These are phyloP conservation scores for Gigaspora rosea DNA, from an alignment of 192 early-diverging fungal species.

Conservation along the genomic window DNA sequence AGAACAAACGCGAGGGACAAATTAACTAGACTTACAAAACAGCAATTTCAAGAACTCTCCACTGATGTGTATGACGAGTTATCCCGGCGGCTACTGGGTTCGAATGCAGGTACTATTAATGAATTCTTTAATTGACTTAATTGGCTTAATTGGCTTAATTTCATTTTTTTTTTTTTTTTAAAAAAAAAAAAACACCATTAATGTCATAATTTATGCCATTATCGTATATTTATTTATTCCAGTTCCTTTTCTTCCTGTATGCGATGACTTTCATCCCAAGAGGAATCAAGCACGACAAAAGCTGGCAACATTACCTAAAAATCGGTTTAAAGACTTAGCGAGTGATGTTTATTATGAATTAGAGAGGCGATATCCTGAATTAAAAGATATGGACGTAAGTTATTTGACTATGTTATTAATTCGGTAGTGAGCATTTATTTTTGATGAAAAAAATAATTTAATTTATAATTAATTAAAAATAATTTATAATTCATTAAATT, in stretches of 20 bases:
- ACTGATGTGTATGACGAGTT: slow-evolving; percentile 97
- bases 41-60: slow-evolving; percentile 92
- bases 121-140: not conserved
- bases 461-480: no score
- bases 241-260: slow-evolving; percentile 82
- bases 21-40: slow-evolving; percentile 70
- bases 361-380: slow-evolving; percentile 60
- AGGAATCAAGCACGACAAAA: slow-evolving; percentile 97
- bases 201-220: not conserved
- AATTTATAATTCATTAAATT: no score
- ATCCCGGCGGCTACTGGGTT: slow-evolving; percentile 61
- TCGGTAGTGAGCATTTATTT: not conserved
- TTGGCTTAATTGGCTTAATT: not conserved
- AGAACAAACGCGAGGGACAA: slow-evolving; percentile 68
- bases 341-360: slow-evolving; percentile 85
- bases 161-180: no score
- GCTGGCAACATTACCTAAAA: slow-evolving; percentile 83
- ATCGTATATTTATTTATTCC: not conserved
- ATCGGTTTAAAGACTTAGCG: slow-evolving; percentile 90
- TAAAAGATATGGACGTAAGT: slow-evolving; percentile 47
- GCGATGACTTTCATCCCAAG: slow-evolving; percentile 90
- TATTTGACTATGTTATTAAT: slow-evolving; percentile 13
- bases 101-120: slow-evolving; percentile 55
- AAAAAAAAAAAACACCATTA: not conserved
- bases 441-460: no score